phyloP scores from a whole-genome alignment of 768 basidiomycete species.

The Dictyophora rubrovolvata region DNA sequence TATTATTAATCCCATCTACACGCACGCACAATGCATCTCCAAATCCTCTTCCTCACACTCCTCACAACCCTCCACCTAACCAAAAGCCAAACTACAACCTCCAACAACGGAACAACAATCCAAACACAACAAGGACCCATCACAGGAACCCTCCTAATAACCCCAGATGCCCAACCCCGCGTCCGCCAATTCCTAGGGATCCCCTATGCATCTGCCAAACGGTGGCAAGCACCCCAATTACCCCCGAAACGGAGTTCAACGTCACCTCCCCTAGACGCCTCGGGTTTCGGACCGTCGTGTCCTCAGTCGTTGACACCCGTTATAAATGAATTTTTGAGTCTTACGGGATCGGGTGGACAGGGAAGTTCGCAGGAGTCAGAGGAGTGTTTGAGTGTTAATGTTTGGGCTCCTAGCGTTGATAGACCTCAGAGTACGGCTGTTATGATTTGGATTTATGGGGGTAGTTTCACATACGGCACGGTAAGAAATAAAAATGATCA shows the following conservation, averaged over 20 bases:
- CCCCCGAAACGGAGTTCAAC: neutral
- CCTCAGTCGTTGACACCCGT: neutral
- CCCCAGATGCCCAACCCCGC: neutral
- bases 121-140: constrained; percentile 1
- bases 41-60: too few species aligned
- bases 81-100: neutral
- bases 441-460: constrained; percentile 25
- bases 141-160: neutral
- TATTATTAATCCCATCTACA: too few species aligned
- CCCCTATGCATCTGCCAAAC: neutral
- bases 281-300: neutral
- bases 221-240: constrained; percentile 4
- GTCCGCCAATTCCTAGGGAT: constrained; percentile 7
- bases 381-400: constrained; percentile 27
- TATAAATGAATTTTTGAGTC: neutral
- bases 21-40: too few species aligned
- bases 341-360: constrained; percentile 2
- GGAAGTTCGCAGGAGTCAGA: constrained; percentile 16
- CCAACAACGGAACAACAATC: neutral
- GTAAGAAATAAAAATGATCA: constrained; percentile 21
- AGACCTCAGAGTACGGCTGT: constrained; percentile 4
- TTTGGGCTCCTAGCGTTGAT: constrained; percentile 26
- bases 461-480: constrained; percentile 17
- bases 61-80: too few species aligned
- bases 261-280: neutral